phyloP scores from a whole-genome alignment of 169 alveolate genomes.

The Plasmodium gaboni region DNA sequence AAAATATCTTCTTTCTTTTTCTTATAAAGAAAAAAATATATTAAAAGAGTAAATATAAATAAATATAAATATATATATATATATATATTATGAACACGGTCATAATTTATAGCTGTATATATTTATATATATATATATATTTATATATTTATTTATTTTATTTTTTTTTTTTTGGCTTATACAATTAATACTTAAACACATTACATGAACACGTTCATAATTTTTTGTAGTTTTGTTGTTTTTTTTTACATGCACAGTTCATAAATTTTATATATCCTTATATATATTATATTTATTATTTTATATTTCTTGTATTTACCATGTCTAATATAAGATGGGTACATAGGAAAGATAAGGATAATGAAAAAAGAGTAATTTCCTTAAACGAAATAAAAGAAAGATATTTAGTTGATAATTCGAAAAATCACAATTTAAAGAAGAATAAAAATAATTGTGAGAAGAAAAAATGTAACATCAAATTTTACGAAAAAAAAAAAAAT shows the following conservation, averaged over 20 bases:
- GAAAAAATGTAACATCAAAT: background rate
- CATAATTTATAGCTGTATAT: too few relatives aligned
- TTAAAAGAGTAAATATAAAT: too few relatives aligned
- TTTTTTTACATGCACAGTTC: background rate
- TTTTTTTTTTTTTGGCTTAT: background rate
- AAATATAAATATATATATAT: too few relatives aligned
- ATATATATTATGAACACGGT: too few relatives aligned
- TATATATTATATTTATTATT: background rate
- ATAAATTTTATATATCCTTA: too few relatives aligned
- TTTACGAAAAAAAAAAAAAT: conserved; percentile 3
- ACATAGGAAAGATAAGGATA: conserved; percentile 49
- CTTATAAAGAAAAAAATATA: too few relatives aligned
- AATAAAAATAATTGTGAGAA: background rate
- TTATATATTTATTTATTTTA: background rate
- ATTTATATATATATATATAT: background rate
- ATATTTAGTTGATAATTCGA: conserved; percentile 24
- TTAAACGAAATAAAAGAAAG: conserved; percentile 63
- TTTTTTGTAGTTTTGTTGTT: background rate
- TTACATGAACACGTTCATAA: background rate
- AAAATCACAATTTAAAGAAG: background rate
- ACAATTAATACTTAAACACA: too few relatives aligned
- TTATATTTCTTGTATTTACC: background rate
- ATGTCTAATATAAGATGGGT: conserved; percentile 70
- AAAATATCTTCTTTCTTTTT: too few relatives aligned
- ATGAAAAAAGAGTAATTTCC: conserved; percentile 38